Base-by-base conservation (phyloP, 805 yeast genomes). In the Ogataea populi-albae region DNA sequence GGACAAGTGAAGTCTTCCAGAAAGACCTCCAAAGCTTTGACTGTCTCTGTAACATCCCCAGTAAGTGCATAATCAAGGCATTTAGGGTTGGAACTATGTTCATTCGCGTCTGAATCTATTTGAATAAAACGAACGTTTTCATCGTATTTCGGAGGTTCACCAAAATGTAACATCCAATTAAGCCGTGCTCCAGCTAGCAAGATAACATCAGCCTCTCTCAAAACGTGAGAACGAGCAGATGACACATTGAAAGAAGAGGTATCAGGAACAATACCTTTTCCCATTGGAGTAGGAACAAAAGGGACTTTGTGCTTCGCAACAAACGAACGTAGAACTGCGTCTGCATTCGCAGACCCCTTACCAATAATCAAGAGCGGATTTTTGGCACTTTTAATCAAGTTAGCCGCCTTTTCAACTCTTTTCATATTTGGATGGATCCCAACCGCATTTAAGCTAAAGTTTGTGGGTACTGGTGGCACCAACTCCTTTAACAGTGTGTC, bases 281-380 rank as follows among this genome's bases (percentile, higher is more conserved):
- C 89, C 89, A 81, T 81, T 3, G 89, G 87, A 0, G 88, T 81
- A 7, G 88, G 86, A 32, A 81, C 50, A 46, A 81, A 81, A 1
- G 82, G 75, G 1, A 81, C 32, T 7, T 61, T 49, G 34, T 75
- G 71, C 1, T 35, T 23, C 5, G 52, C 34, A 14, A 81, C 66
- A 32, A 81, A 65, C 0, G 45, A 25, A 2, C 71, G 55, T 6
- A 81, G 40, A 3, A 54, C 50, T 23, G 57, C 55, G 2, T 65
- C 61, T 6, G 46, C 31, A 38, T 71, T 66, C 0, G 81, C 73
- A 3, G 81, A 72, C 3, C 87, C 87, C 56, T 81, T 81, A 3
- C 89, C 89, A 8, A 82, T 50, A 5, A 81, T 66, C 10, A 81
- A 59, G 25, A 82, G 58, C 1, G 86, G 81, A 9, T 55, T 59